These are phyloP conservation scores for Fusarium succisae DNA, from an alignment of 2,329 filamentous ascomycete genomes.

Conservation along the genomic window DNA sequence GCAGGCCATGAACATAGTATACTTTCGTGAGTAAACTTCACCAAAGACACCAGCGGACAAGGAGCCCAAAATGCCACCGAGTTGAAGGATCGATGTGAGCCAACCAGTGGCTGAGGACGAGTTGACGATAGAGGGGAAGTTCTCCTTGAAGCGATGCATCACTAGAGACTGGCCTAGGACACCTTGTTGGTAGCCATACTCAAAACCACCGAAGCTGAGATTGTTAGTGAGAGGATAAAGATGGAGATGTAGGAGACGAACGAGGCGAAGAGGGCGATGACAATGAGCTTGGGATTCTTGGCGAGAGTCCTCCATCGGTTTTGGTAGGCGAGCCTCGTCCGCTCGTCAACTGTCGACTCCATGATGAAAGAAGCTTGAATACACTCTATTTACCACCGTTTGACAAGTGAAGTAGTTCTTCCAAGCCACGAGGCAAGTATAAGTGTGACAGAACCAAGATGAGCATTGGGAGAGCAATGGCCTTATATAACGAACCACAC, in stretches of 20 bases:
- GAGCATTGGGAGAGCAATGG: not conserved
- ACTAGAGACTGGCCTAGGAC: constrained; percentile 63
- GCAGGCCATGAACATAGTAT: constrained; percentile 60
- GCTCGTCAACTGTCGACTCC: constrained; percentile 27
- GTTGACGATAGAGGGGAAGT: constrained; percentile 58
- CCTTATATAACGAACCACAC: constrained; percentile 6
- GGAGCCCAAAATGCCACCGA: constrained; percentile 59
- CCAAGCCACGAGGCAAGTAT: not conserved
- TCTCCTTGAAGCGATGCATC: constrained; percentile 59
- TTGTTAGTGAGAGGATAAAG: not conserved
- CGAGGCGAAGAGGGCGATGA: constrained; percentile 39
- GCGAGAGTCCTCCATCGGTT: constrained; percentile 37
- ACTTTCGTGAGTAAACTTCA: constrained; percentile 60
- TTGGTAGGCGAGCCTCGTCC: constrained; percentile 36
- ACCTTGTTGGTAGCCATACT: constrained; percentile 55
- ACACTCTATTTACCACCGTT: not conserved
- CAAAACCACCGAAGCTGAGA: constrained; percentile 34
- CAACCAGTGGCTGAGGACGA: constrained; percentile 59
- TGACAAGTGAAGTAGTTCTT: not conserved
- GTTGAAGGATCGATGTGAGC: constrained; percentile 61
- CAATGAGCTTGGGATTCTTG: constrained; percentile 35
- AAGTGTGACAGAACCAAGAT: not conserved
- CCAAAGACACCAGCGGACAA: constrained; percentile 58
- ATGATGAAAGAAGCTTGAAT: not conserved
- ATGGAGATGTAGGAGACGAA: not conserved